Conservation (phyloP, 352 stramenopile genomes). For the Globisporangium solare region DNA sequence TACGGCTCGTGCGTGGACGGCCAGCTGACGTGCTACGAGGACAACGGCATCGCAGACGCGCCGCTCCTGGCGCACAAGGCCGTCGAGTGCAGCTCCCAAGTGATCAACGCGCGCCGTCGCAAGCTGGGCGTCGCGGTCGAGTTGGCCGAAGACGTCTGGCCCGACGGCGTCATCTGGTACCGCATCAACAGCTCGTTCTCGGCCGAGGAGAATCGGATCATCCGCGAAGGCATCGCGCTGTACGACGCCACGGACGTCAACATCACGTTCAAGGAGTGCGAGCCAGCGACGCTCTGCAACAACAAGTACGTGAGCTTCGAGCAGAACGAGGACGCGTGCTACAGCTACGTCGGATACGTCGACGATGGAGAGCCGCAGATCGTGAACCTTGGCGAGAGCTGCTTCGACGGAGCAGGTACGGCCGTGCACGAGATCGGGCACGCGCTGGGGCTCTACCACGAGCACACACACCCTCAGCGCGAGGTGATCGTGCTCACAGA, state of each 20-base stretch:
- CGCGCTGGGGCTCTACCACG: constrained; percentile 59
- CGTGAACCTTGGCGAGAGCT: constrained; percentile 65
- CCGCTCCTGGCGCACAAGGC: constrained; percentile 32
- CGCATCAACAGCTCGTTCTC: constrained; percentile 53
- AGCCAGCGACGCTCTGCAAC: constrained; percentile 45
- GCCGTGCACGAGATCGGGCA: constrained; percentile 67
- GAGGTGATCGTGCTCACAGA: constrained; percentile 71
- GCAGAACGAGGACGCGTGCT: constrained; percentile 65
- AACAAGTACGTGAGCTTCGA: constrained; percentile 72
- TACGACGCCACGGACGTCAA: constrained; percentile 57
- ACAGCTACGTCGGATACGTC: constrained; percentile 71
- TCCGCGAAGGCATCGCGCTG: constrained; percentile 47
- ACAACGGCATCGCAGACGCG: constrained; percentile 58
- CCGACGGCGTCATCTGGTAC: constrained; percentile 65
- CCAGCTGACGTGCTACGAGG: constrained; percentile 47
- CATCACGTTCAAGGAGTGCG: constrained; percentile 61
- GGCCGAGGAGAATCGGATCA: constrained; percentile 35
- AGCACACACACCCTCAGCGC: constrained; percentile 62
- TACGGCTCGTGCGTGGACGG: constrained; percentile 47
- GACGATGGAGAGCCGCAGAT: constrained; percentile 56
- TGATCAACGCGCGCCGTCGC: constrained; percentile 21
- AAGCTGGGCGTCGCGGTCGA: constrained; percentile 56
- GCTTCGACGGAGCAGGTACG: constrained; percentile 49
- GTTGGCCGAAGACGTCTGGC: constrained; percentile 58
- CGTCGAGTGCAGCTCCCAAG: constrained; percentile 30